Percentiles rank a stretch among this genome's conserved stretches.
phyloP scores from a whole-genome alignment of 129 eudicot genomes.

The sunflower (Helianthus annuus) region DNA sequence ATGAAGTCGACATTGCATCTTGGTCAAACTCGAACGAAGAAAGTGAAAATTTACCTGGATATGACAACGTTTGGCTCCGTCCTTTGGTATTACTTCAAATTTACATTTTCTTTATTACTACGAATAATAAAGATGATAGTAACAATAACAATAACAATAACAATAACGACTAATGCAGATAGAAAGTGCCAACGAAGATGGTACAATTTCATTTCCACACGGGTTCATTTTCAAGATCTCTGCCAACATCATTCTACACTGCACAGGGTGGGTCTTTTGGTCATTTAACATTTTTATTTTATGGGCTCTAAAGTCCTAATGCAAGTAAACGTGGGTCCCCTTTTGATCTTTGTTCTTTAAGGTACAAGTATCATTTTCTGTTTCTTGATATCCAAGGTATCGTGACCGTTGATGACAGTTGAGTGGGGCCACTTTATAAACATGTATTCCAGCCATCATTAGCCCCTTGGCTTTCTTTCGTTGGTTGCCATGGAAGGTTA shows the following conservation, averaged over 20 bases:
- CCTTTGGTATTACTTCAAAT: conserved; percentile 56
- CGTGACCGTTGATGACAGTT: conserved; percentile 78
- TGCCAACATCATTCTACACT: conserved; percentile 76
- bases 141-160: not conserved
- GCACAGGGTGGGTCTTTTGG: conserved; percentile 72
- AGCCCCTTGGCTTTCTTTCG: conserved; percentile 87
- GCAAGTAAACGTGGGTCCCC: not conserved
- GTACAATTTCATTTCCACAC: conserved; percentile 61
- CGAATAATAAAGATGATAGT: not conserved
- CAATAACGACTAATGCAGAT: conserved; percentile 48
- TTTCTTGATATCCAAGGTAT: conserved; percentile 65
- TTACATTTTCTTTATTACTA: not conserved
- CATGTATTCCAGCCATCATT: conserved; percentile 86
- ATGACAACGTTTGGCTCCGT: conserved; percentile 74
- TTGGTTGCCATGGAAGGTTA: conserved; percentile 83
- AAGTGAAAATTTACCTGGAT: conserved; percentile 48
- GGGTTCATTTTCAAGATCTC: conserved; percentile 45
- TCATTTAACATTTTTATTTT: conserved; percentile 20
- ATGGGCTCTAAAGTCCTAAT: not conserved
- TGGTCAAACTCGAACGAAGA: conserved; percentile 46
- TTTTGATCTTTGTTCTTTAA: conserved; percentile 21
- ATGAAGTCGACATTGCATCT: conserved; percentile 82
- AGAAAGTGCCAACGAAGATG: conserved; percentile 57
- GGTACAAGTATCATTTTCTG: conserved; percentile 90
- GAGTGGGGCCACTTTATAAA: conserved; percentile 89